Evolutionary conservation across 1,139 yeast species (phyloP).

Genomic region (Debaryomyces coudertii): DNA sequence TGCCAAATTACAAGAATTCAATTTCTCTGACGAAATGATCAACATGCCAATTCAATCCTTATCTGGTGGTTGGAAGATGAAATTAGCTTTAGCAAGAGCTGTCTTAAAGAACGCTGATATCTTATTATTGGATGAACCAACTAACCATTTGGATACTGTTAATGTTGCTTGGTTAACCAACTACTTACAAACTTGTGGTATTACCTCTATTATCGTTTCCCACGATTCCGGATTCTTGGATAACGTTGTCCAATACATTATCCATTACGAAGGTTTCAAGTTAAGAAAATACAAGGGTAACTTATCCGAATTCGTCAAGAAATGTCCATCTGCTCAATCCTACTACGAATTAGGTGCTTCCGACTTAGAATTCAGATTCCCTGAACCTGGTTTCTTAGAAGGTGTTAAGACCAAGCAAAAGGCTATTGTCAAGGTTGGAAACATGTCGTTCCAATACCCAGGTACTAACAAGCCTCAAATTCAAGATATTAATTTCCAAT

Average conservation of each 20-base stretch:
- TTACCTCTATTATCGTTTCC: slow-evolving; percentile 96
- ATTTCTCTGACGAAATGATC: slow-evolving; percentile 90
- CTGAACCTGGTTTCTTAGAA: slow-evolving; percentile 99
- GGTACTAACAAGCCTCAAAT: slow-evolving; percentile 97
- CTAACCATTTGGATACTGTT: slow-evolving; percentile 99
- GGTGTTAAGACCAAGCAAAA: slow-evolving; percentile 99
- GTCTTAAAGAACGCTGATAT: slow-evolving; percentile 98
- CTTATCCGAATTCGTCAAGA: slow-evolving; percentile 96
- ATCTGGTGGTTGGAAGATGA: slow-evolving; percentile 99
- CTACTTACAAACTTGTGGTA: slow-evolving; percentile 98
- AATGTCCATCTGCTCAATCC: slow-evolving; percentile 98
- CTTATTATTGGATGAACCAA: slow-evolving; percentile 98
- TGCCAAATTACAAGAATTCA: slow-evolving; percentile 81
- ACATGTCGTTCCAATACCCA: slow-evolving; percentile 99
- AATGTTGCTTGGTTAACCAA: slow-evolving; percentile 99
- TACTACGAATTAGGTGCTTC: slow-evolving; percentile 99
- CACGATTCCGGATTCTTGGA: slow-evolving; percentile 99
- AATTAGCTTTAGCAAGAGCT: slow-evolving; percentile 98
- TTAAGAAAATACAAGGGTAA: slow-evolving; percentile 99
- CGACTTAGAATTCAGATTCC: slow-evolving; percentile 93
- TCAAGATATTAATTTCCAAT: slow-evolving; percentile 89
- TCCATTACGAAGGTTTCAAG: slow-evolving; percentile 99
- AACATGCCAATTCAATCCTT: slow-evolving; percentile 91
- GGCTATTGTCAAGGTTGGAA: slow-evolving; percentile 96
- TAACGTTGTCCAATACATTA: slow-evolving; percentile 95